These are phyloP conservation scores for Colletotrichum sp. DNA, from an alignment of 2,329 filamentous ascomycete genomes.

Conservation along the genomic window DNA sequence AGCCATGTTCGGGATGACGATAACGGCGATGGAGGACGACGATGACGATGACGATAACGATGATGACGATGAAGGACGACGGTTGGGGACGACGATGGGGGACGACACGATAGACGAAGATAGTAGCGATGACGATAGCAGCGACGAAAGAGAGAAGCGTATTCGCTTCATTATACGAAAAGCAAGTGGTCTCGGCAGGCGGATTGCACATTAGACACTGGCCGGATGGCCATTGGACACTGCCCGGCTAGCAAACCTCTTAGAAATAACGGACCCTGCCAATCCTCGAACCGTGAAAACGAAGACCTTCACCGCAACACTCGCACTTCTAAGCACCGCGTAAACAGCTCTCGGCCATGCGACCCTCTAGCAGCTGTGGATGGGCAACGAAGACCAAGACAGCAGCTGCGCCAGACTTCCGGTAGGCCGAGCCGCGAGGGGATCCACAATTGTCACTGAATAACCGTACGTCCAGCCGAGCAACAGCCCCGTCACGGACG, in stretches of 20 bases:
- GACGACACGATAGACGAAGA: neutral
- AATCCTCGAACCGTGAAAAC: neutral
- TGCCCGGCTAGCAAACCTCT: neutral
- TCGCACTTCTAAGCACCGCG: neutral
- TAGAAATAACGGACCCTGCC: neutral
- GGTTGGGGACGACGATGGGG: neutral
- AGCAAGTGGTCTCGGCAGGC: neutral
- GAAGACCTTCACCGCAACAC: neutral
- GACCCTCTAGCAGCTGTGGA: constrained; percentile 55
- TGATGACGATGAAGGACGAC: too few species aligned
- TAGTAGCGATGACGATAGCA: neutral
- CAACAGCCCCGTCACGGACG: constrained; percentile 47
- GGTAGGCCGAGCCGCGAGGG: neutral
- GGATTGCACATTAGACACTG: neutral
- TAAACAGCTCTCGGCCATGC: constrained; percentile 41
- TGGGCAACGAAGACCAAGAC: constrained; percentile 32
- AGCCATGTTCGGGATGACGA: neutral
- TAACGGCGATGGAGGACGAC: neutral
- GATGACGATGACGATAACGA: too few species aligned
- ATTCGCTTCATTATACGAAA: neutral
- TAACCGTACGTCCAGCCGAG: neutral
- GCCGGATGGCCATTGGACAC: rapidly evolving
- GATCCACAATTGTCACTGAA: neutral
- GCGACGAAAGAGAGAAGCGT: neutral
- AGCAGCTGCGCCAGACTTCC: constrained; percentile 12